Conservation (phyloP, 768 basidiomycete genomes). For the Udeniomyces megalosporus region DNA sequence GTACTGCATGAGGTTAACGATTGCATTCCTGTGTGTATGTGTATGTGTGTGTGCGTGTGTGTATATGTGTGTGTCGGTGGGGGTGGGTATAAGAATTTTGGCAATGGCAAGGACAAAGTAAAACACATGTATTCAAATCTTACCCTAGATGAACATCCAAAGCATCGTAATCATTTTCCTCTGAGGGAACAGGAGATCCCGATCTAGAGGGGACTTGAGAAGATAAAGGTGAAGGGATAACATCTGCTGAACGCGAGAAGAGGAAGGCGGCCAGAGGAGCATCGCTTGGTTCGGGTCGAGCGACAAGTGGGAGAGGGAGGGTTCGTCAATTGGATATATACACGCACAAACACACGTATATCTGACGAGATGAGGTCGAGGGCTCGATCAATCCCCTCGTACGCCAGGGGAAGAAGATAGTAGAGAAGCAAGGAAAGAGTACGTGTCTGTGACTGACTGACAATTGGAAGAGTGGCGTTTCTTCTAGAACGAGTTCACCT, state of each 20-base stretch:
- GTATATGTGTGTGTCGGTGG: no score
- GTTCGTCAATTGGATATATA: no score
- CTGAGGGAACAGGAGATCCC: not conserved
- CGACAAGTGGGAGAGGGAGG: not conserved
- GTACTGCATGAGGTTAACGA: slow-evolving; percentile 2
- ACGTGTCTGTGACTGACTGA: not conserved
- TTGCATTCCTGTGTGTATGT: not conserved
- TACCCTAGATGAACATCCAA: slow-evolving; percentile 11
- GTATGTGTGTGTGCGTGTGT: no score
- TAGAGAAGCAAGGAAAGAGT: no score
- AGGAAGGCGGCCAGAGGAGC: slow-evolving; percentile 12
- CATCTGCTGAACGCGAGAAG: slow-evolving; percentile 5
- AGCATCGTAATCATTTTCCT: slow-evolving; percentile 3
- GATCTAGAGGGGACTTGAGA: no score
- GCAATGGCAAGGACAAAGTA: no score
- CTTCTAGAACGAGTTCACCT: slow-evolving; percentile 13
- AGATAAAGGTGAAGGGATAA: not conserved
- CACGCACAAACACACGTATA: no score
- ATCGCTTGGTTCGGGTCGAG: not conserved
- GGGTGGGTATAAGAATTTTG: no score
- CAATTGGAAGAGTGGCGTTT: slow-evolving; percentile 13
- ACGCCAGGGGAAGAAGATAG: not conserved
- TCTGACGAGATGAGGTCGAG: no score
- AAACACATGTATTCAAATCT: not conserved
- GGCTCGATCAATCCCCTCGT: not conserved